Base-by-base conservation (phyloP, 805 yeast genomes). In the Ogataea chonburiensis region DNA sequence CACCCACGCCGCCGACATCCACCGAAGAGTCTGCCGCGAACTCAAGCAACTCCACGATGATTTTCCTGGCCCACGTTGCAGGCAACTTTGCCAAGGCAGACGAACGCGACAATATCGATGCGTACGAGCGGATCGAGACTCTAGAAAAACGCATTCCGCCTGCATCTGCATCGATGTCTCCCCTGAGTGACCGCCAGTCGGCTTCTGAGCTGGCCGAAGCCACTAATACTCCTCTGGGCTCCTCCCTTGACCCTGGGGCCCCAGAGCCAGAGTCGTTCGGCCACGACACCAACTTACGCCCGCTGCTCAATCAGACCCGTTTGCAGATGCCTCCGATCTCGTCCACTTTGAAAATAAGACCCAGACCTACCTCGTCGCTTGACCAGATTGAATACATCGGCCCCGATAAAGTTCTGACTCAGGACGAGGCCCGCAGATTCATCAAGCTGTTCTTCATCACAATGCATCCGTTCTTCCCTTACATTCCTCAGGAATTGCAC, bases 401-500 rank as follows among this genome's bases (percentile, higher is more conserved):
- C 4, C 58, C 63, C 3, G 57, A 61, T 30, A 45, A 41, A 7
- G 68, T 86, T 34, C 53, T 89, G 11, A 67, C 83, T 0, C 87
- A 76, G 44, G 55, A 50, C 0, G 86, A 81, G 52, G 86, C 89
- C 2, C 71, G 66, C 29, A 62, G 60, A 31, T 59, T 81, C 20
- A 72, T 84, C 17, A 67, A 70, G 24, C 56, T 78, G 35, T 89
- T 85, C 59, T 86, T 86, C 56, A 58, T 75, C 4, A 76, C 87
- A 3, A 74, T 89, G 79, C 94, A 86, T 58, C 96, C 96, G 2
- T 89, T 78, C 58, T 89, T 84, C 62, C 97, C 97, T 1, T 85
- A 81, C 54, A 71, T 91, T 24, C 96, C 96, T 1, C 65, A 69
- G 19, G 85, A 82, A 44, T 56, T 88, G 24, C 89, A 81, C 32